Evolutionary conservation across 495 filamentous ascomycete species (phyloP).

Genomic region (Penicillium coffeae): DNA sequence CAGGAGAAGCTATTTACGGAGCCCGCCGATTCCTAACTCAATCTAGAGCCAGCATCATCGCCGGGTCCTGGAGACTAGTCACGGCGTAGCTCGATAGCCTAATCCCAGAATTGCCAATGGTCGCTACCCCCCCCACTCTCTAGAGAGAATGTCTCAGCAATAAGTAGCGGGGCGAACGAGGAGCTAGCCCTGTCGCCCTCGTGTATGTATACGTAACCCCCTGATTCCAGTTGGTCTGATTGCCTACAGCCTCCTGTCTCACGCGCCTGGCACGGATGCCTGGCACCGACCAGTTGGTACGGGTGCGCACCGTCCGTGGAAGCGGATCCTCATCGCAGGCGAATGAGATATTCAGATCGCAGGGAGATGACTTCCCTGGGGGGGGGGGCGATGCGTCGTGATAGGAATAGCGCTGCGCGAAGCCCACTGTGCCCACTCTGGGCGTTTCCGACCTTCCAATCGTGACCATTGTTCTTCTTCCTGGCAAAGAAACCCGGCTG

Average conservation of each 20-base stretch:
- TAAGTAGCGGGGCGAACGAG: too few relatives aligned
- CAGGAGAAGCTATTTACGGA: neutral
- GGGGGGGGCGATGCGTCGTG: neutral
- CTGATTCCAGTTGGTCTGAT: too few relatives aligned
- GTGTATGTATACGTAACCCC: too few relatives aligned
- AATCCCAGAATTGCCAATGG: neutral
- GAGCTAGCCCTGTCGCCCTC: too few relatives aligned
- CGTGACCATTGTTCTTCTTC: too few relatives aligned
- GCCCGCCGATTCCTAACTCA: neutral
- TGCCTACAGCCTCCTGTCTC: too few relatives aligned
- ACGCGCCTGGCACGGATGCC: conserved; percentile 7
- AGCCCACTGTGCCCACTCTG: neutral
- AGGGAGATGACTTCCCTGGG: neutral
- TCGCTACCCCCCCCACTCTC: neutral
- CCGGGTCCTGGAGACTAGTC: too few relatives aligned
- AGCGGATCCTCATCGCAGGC: conserved; percentile 14
- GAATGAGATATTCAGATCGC: conserved; percentile 11
- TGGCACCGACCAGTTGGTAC: conserved; percentile 25
- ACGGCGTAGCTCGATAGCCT: neutral
- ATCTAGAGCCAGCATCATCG: too few relatives aligned
- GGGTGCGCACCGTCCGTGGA: conserved; percentile 18
- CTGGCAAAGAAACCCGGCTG: too few relatives aligned
- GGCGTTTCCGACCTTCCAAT: neutral
- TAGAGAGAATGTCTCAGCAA: neutral
- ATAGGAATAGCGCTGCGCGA: neutral